These are phyloP conservation scores for Metschnikowia amazonensis DNA, from an alignment of 805 yeast genomes.

Conservation along the genomic window DNA sequence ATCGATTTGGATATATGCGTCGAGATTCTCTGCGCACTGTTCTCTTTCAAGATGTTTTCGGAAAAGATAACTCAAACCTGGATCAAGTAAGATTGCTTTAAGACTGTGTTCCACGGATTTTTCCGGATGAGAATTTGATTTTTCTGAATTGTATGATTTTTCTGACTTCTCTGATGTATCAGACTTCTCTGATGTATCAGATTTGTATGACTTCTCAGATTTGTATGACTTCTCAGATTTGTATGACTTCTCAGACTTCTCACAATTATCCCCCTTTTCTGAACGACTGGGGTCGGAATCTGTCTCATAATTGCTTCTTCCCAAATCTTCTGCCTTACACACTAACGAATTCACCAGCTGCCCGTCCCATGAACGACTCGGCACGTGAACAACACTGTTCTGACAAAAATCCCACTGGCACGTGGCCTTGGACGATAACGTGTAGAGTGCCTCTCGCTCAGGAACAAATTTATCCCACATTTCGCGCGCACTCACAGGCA, in stretches of 20 bases:
- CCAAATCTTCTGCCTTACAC: neutral
- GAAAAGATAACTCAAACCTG: constrained; percentile 70
- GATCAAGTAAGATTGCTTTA: constrained; percentile 56
- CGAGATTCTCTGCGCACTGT: constrained; percentile 72
- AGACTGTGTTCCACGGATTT: neutral
- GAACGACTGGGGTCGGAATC: neutral
- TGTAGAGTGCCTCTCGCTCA: constrained; percentile 40
- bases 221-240: neutral
- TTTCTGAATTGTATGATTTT: too few relatives aligned
- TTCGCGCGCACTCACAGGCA: constrained; percentile 39
- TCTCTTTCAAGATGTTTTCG: constrained; percentile 60
- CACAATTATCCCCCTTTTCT: too few relatives aligned
- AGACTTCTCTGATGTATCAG: neutral
- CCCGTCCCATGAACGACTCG: neutral
- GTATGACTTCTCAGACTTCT: neutral
- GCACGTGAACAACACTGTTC: neutral
- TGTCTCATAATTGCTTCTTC: neutral
- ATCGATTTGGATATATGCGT: constrained; percentile 59
- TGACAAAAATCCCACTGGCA: constrained; percentile 2
- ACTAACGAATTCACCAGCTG: neutral
- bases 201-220: neutral
- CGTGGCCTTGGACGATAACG: constrained; percentile 20
- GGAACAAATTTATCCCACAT: constrained; percentile 24
- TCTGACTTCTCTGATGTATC: too few relatives aligned
- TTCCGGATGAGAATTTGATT: neutral